phyloP scores from a whole-genome alignment of 441 rosid species.

The Gossypium schwendimanii region DNA sequence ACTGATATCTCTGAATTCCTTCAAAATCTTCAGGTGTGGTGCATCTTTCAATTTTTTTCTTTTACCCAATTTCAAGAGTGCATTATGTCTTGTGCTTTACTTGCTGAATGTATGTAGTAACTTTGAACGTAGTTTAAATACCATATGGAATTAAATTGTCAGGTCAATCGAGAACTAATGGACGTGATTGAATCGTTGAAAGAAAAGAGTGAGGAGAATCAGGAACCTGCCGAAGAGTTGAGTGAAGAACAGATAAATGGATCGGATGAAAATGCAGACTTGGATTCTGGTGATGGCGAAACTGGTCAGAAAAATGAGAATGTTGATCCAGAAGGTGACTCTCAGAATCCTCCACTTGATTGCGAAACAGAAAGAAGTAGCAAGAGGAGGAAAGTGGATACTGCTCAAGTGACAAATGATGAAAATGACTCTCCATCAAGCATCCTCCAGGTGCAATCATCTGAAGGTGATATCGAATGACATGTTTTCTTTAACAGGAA shows the following conservation, averaged over 20 bases:
- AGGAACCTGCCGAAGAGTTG: conserved; percentile 4
- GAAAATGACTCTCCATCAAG: conserved; percentile 18
- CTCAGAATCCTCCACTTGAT: background rate
- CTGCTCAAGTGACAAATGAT: background rate
- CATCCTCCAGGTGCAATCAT: conserved; percentile 17
- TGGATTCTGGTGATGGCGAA: background rate
- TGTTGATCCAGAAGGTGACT: background rate
- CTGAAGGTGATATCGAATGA: conserved; percentile 19
- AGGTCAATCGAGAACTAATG: conserved; percentile 56
- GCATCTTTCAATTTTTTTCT: background rate
- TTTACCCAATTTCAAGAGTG: background rate
- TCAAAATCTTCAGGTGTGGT: conserved; percentile 38
- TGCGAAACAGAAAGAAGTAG: background rate
- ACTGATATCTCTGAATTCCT: conserved; percentile 45
- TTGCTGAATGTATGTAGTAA: background rate
- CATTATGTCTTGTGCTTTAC: background rate
- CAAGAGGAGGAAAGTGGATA: conserved; percentile 15
- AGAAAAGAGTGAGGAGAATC: conserved; percentile 21
- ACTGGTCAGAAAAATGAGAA: background rate
- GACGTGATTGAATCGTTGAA: conserved; percentile 42
- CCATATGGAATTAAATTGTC: background rate
- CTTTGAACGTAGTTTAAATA: background rate
- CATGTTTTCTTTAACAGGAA: background rate
- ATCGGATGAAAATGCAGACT: background rate
- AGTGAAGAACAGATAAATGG: conserved; percentile 14